Conservation (phyloP, 108 stramenopile species). For the Nitzschia sp. region DNA sequence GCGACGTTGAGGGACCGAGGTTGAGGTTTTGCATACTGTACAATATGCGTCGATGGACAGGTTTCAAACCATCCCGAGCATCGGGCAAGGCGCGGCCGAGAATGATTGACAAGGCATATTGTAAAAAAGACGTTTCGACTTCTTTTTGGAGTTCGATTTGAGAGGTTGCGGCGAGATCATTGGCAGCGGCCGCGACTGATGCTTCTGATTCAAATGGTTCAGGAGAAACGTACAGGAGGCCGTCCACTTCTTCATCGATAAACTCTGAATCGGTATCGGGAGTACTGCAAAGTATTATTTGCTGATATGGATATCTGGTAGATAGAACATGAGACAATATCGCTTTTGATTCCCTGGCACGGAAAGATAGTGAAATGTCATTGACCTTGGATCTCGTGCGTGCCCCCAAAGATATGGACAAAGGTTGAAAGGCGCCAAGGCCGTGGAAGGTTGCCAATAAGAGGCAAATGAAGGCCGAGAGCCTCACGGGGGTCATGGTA, state of each 20-base stretch:
- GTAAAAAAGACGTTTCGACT: constrained; percentile 79
- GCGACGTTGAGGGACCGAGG: constrained; percentile 63
- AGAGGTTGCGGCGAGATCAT: constrained; percentile 26
- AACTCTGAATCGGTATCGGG: constrained; percentile 16
- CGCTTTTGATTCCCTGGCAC: too few relatives aligned
- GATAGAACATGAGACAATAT: too few relatives aligned
- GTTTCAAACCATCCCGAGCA: constrained; percentile 95
- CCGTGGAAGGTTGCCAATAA: too few relatives aligned
- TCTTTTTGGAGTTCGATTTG: constrained; percentile 76
- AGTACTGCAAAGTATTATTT: too few relatives aligned
- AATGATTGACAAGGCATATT: constrained; percentile 94
- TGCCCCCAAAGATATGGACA: too few relatives aligned
- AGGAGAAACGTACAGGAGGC: constrained; percentile 2
- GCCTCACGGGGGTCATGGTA: too few relatives aligned
- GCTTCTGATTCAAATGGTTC: constrained; percentile 34
- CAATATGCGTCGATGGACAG: constrained; percentile 95
- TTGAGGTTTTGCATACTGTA: constrained; percentile 92
- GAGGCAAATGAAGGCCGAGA: too few relatives aligned
- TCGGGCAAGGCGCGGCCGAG: constrained; percentile 95
- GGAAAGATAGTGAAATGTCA: too few relatives aligned
- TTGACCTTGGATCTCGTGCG: too few relatives aligned
- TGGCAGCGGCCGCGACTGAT: constrained; percentile 33
- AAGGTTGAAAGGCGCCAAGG: too few relatives aligned
- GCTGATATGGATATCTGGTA: too few relatives aligned
- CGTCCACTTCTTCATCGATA: constrained; percentile 15